Evolutionary conservation across 1,284 basidiomycete species (phyloP).

Genomic region (Schizophyllum commune): DNA sequence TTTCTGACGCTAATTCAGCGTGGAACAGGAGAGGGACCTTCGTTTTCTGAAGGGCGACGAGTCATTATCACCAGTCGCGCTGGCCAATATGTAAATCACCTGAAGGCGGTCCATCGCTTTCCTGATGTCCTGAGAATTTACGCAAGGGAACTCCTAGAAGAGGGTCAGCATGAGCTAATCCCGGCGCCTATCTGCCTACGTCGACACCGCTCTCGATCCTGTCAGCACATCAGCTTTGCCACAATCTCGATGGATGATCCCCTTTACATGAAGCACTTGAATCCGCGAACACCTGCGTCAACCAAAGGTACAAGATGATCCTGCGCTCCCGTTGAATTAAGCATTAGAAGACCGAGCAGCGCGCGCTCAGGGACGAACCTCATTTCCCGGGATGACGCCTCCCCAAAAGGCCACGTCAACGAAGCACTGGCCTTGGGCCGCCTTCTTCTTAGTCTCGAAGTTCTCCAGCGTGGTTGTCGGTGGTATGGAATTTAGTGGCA

Average conservation of each 20-base stretch:
- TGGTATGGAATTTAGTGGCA: conserved; percentile 94
- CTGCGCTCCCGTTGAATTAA: conserved; percentile 27
- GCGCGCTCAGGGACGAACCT: conserved; percentile 32
- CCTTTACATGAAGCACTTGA: conserved; percentile 78
- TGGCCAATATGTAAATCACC: conserved; percentile 30
- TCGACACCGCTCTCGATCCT: conserved; percentile 86
- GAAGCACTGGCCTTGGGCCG: conserved; percentile 69
- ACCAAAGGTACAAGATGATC: conserved; percentile 63
- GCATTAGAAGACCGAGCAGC: neutral
- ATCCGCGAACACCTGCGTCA: conserved; percentile 78
- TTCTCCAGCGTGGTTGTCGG: conserved; percentile 82
- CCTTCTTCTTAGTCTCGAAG: conserved; percentile 60
- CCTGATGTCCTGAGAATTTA: conserved; percentile 62
- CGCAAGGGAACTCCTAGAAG: conserved; percentile 82
- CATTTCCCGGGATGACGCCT: conserved; percentile 85
- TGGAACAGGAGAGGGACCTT: conserved; percentile 63
- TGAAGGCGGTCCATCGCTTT: conserved; percentile 68
- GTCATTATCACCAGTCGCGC: neutral
- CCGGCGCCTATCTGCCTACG: conserved; percentile 31
- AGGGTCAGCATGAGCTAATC: neutral
- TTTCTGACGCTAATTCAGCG: conserved; percentile 55
- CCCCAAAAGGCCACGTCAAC: conserved; percentile 94
- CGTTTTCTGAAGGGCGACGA: conserved; percentile 1
- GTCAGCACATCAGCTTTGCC: no score
- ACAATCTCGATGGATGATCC: no score